Base-by-base conservation (phyloP, 257 asterid species). In the Petrea volubilis region DNA sequence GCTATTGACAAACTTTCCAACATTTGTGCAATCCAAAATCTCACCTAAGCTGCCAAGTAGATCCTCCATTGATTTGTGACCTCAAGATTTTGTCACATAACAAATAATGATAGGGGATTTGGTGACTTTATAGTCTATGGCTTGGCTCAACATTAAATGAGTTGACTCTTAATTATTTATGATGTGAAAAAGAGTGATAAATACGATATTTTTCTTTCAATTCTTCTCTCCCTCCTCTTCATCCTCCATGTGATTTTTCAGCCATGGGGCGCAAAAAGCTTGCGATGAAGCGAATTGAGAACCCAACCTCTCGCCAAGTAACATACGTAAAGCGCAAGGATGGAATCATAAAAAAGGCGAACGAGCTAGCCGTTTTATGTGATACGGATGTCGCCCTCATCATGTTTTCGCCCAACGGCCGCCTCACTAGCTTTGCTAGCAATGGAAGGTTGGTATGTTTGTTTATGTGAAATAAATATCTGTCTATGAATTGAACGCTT, bases 381-480 rank as follows among this genome's bases (percentile, higher is more conserved):
- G 96, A 83, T 20, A 77, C 88, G 0, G 88, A 88, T 31, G 91
- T 90, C 3, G 96, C 81, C 61, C 82, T 90, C 55, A 41, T 90
- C 62, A 78, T 90, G 88, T 90, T 88, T 59, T 84, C 97, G 5
- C 97, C 93, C 50, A 64, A 75, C 21, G 90, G 92, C 21, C 83
- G 80, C 18, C 83, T 90, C 68, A 77, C 87, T 31, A 33, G 76
- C 79, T 90, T 77, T 17, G 81, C 97, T 41, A 82, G 83, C 77
- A 80, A 73, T 2, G 89, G 84, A 75, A 88, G 91, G 97, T 86
- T 66, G 2, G 5, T 43, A 7, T 2, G 21, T 63, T 13, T 21
- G 13, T 38, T 8, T 38, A 9, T 17, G 18, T 41, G 43, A 38
- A 38, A 38, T 2, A 4, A 7, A 38, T 3, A 38, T 38, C 9